Conservation (phyloP, 2,329 filamentous ascomycete genomes). For the Trichoderma hamatum region DNA sequence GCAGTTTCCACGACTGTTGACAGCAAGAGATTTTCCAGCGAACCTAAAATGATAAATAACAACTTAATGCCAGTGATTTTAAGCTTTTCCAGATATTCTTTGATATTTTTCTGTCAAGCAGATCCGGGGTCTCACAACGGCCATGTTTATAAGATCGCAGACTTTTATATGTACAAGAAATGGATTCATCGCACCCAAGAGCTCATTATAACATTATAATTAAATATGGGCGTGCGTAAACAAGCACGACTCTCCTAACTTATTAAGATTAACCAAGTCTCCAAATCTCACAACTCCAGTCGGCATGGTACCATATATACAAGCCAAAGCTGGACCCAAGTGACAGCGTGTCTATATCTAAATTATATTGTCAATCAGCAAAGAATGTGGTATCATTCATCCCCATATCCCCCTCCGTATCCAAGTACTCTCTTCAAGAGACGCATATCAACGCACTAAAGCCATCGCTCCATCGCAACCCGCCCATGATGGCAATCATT, state of each 20-base stretch:
- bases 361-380: neutral
- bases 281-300: neutral
- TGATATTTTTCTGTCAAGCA: neutral
- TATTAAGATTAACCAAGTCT: neutral
- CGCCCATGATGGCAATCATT: constrained; percentile 73
- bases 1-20: neutral
- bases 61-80: neutral
- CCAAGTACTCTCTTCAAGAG: neutral
- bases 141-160: too few relatives aligned
- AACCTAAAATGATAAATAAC: neutral
- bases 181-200: neutral
- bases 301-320: neutral
- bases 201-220: neutral
- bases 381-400: neutral
- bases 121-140: too few relatives aligned
- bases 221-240: neutral
- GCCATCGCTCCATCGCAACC: constrained; percentile 68
- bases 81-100: neutral
- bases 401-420: neutral
- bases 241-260: neutral
- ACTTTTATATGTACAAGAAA: too few relatives aligned
- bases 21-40: neutral
- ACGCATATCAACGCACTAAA: constrained; percentile 50
- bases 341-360: neutral
- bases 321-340: neutral